Conservation (phyloP, 2,329 filamentous ascomycete species). For the Curvularia sp. region DNA sequence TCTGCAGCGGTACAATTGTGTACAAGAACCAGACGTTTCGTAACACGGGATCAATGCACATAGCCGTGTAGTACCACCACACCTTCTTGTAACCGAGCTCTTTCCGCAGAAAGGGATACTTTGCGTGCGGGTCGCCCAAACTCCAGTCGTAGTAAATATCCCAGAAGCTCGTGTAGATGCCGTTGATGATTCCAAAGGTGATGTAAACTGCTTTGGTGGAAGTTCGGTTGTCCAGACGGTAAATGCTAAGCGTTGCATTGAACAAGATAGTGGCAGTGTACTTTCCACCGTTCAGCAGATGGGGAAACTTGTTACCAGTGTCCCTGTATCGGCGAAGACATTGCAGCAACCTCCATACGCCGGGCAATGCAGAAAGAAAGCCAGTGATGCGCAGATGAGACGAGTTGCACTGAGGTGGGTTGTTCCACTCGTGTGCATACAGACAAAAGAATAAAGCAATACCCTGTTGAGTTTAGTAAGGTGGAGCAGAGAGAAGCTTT, state of each 20-base stretch:
- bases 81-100: constrained; percentile 78
- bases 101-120: constrained; percentile 68
- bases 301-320: constrained; percentile 86
- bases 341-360: constrained; percentile 89
- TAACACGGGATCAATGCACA: constrained; percentile 81
- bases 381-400: constrained; percentile 81
- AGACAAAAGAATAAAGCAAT: constrained; percentile 93
- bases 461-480: constrained; percentile 62
- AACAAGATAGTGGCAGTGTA: constrained; percentile 84
- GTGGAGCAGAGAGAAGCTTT: background rate
- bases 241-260: constrained; percentile 80
- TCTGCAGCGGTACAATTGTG: constrained; percentile 77
- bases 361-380: constrained; percentile 82
- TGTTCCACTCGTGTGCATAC: constrained; percentile 78
- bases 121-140: constrained; percentile 77
- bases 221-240: constrained; percentile 71
- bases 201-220: constrained; percentile 76
- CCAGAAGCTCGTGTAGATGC: constrained; percentile 86
- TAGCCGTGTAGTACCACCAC: constrained; percentile 87
- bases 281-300: constrained; percentile 91
- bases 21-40: constrained; percentile 97
- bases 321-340: constrained; percentile 89
- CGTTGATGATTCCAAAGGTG: constrained; percentile 79
- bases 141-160: constrained; percentile 97
- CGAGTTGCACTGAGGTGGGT: constrained; percentile 82